Conservation (phyloP, 768 basidiomycete species). For the Tricholoma terreum region DNA sequence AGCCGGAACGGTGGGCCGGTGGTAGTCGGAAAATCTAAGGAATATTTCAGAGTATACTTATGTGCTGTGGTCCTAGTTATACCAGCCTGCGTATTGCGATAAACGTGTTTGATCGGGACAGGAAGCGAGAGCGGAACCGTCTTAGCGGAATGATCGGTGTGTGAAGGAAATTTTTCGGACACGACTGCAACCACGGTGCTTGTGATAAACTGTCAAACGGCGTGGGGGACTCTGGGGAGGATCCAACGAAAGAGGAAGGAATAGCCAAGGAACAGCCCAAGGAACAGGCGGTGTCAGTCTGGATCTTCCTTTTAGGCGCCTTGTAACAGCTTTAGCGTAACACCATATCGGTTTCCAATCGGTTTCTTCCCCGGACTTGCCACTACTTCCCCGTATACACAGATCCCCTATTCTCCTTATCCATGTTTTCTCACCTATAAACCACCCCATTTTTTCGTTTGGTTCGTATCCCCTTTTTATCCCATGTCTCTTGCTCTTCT, state of each 20-base stretch:
- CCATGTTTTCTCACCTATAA: slow-evolving; percentile 3
- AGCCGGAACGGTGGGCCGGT: no score
- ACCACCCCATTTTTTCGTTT: neutral
- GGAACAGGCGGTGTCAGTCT: neutral
- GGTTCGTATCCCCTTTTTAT: slow-evolving; percentile 1
- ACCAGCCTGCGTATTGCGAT: neutral
- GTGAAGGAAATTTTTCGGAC: neutral
- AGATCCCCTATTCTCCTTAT: no score
- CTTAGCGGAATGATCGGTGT: neutral
- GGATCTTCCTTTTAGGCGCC: neutral
- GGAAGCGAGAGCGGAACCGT: neutral
- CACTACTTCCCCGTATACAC: neutral
- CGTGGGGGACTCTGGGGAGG: neutral
- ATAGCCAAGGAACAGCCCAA: neutral
- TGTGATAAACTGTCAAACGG: neutral
- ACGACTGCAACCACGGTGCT: neutral
- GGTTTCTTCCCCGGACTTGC: slow-evolving; percentile 10
- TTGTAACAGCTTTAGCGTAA: neutral
- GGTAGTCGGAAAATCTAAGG: no score
- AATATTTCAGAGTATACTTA: no score
- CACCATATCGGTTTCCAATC: slow-evolving; percentile 3
- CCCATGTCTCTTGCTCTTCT: slow-evolving; percentile 10
- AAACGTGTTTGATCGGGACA: neutral
- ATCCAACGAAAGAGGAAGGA: neutral
- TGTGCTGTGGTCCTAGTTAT: no score